These are phyloP conservation scores for Crithidia brevicula DNA, from an alignment of 208 protist genomes.

Conservation along the genomic window DNA sequence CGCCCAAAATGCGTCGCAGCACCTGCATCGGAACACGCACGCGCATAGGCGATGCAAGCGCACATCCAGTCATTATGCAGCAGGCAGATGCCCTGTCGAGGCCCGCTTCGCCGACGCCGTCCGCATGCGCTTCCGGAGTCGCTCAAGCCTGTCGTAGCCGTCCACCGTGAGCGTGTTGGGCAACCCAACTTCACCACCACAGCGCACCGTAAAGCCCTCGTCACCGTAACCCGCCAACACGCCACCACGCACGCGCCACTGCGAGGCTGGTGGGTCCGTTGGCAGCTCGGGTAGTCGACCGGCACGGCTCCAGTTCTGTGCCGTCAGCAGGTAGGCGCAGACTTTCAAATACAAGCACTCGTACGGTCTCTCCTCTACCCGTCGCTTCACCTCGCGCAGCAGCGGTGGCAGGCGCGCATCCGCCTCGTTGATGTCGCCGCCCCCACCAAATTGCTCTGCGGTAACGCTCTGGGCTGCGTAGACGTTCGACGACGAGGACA, in stretches of 20 bases:
- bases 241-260: constrained; percentile 19
- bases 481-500: neutral
- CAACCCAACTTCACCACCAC: constrained; percentile 58
- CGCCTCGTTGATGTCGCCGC: neutral
- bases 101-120: constrained; percentile 20
- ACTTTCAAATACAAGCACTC: constrained; percentile 40
- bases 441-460: neutral
- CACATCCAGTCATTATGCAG: neutral
- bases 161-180: constrained; percentile 77
- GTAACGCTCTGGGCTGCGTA: neutral
- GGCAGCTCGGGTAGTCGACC: constrained; percentile 80
- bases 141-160: constrained; percentile 53
- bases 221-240: constrained; percentile 70
- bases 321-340: constrained; percentile 60
- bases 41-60: neutral
- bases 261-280: constrained; percentile 54
- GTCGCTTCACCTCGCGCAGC: constrained; percentile 45
- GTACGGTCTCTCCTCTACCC: constrained; percentile 60
- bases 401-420: constrained; percentile 22
- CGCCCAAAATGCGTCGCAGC: too few relatives aligned
- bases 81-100: neutral
- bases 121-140: constrained; percentile 73
- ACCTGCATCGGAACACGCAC: neutral
- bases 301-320: constrained; percentile 66
- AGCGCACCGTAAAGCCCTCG: constrained; percentile 75